These are phyloP conservation scores for Parathielavia hyrcaniae DNA, from an alignment of 495 filamentous ascomycete genomes.

Conservation along the genomic window DNA sequence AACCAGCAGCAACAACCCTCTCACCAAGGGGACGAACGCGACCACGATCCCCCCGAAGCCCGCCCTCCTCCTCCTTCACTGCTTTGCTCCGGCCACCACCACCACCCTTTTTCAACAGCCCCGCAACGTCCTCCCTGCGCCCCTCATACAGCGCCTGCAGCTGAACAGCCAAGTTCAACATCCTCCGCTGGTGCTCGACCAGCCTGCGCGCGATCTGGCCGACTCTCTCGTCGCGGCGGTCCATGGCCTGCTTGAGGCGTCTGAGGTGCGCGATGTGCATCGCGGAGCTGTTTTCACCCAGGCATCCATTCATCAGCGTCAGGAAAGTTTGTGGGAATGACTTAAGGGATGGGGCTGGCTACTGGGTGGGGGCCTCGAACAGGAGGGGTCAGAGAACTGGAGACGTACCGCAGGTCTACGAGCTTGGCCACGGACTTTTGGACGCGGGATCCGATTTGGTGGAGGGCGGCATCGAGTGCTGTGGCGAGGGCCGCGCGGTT, in stretches of 20 bases:
- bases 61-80: neutral
- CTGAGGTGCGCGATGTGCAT: conserved; percentile 4
- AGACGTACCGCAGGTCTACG: conserved; percentile 19
- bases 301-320: neutral
- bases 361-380: neutral
- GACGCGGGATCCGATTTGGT: conserved; percentile 18
- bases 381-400: neutral
- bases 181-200: conserved; percentile 21
- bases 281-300: neutral
- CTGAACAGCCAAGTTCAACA: conserved; percentile 25
- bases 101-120: neutral
- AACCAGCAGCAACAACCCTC: neutral
- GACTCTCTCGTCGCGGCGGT: conserved; percentile 22
- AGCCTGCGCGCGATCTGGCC: conserved; percentile 21
- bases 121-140: conserved; percentile 19
- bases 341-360: neutral
- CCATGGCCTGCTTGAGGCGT: conserved; percentile 20
- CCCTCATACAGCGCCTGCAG: conserved; percentile 27
- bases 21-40: too few relatives aligned
- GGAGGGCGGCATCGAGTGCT: conserved; percentile 16
- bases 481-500: conserved; percentile 20
- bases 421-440: conserved; percentile 22
- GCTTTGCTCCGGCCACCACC: neutral
- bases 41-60: too few relatives aligned
- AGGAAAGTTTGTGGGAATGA: neutral